Percentiles rank a stretch among this genome's conserved stretches.
phyloP scores from a whole-genome alignment of 371 early-diverging fungal species.

The Fennellomyces sp. region DNA sequence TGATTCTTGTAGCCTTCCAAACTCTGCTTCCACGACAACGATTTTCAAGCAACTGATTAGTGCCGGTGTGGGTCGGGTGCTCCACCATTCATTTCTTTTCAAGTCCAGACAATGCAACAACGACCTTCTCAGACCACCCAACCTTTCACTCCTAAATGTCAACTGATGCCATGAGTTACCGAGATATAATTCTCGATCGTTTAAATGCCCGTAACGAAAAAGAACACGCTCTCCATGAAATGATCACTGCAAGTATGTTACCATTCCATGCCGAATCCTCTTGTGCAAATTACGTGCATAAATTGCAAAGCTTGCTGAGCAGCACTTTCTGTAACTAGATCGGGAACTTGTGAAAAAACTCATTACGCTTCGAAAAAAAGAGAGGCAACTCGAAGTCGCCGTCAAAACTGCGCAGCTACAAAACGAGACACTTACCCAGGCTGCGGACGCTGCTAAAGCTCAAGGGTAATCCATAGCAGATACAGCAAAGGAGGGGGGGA shows the following conservation, averaged over 20 bases:
- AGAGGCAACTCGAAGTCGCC: constrained; percentile 12
- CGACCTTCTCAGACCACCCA: not conserved
- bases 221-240: constrained; percentile 30
- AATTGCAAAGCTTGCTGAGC: not conserved
- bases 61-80: no score
- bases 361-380: constrained; percentile 25
- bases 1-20: no score
- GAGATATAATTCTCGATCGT: constrained; percentile 12
- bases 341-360: constrained; percentile 28
- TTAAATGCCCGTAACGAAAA: constrained; percentile 18
- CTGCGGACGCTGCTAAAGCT: constrained; percentile 7
- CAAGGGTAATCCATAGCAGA: constrained; percentile 9
- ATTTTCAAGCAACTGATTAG: no score
- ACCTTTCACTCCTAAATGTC: no score
- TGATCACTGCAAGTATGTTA: constrained; percentile 26
- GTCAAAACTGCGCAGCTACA: constrained; percentile 5
- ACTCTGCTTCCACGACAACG: no score
- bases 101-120: not conserved
- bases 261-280: not conserved
- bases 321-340: constrained; percentile 13
- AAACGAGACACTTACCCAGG: constrained; percentile 1
- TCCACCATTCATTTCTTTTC: no score
- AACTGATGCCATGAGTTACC: constrained; percentile 3
- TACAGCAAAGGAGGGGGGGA: not conserved
- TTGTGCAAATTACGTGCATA: not conserved